Evolutionary conservation across 371 early-diverging fungal species (phyloP).

Genomic region (Apophysomyces variabilis): DNA sequence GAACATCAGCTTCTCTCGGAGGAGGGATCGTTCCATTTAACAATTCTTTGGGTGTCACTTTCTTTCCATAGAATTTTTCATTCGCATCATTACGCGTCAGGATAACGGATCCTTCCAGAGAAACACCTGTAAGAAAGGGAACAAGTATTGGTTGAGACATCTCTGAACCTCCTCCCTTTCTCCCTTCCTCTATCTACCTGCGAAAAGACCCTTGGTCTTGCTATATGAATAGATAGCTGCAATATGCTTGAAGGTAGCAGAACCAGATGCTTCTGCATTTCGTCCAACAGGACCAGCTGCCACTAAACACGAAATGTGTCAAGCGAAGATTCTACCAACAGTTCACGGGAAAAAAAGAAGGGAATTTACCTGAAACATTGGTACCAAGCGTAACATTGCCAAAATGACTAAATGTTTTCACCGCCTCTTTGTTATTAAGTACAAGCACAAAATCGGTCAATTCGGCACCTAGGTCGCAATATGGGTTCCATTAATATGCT

Average conservation of each 20-base stretch:
- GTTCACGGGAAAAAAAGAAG: too few species aligned
- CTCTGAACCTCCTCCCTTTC: too few species aligned
- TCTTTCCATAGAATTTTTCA: constrained; percentile 82
- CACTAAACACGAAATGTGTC: constrained; percentile 44
- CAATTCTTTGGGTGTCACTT: constrained; percentile 81
- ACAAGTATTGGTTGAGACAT: too few species aligned
- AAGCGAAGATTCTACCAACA: neutral
- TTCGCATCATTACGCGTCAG: constrained; percentile 92
- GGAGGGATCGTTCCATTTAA: constrained; percentile 76
- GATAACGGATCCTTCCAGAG: constrained; percentile 93
- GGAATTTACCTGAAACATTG: constrained; percentile 70
- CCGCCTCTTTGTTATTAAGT: constrained; percentile 84
- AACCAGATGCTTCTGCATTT: constrained; percentile 88
- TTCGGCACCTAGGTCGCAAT: constrained; percentile 69
- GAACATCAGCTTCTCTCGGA: constrained; percentile 81
- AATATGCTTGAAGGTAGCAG: constrained; percentile 74
- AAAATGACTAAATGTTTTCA: constrained; percentile 87
- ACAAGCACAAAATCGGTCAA: constrained; percentile 93
- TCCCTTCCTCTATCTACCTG: constrained; percentile 41
- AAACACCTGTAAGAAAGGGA: constrained; percentile 57
- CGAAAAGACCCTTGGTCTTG: constrained; percentile 91
- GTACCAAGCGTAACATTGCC: constrained; percentile 94
- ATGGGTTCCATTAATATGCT: too few species aligned
- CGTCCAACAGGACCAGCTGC: constrained; percentile 94
- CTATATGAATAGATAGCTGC: constrained; percentile 93